phyloP scores from a whole-genome alignment of 1,284 basidiomycete genomes.

The Hymenochaete sp. region DNA sequence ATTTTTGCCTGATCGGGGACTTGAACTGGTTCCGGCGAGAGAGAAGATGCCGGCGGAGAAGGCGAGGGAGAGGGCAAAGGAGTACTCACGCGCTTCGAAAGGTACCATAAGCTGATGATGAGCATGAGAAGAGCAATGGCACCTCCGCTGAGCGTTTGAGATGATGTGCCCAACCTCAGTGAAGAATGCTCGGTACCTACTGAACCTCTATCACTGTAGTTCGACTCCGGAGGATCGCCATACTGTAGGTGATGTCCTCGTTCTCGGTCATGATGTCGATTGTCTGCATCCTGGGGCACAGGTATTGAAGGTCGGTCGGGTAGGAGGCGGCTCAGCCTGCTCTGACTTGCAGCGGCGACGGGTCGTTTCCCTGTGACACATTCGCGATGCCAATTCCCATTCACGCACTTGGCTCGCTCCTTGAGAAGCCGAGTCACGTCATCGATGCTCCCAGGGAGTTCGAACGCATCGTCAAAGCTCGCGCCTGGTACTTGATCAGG shows the following conservation, averaged over 20 bases:
- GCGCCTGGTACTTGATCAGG: conserved; percentile 5
- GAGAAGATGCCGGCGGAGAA: too few species aligned
- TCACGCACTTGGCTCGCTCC: background rate
- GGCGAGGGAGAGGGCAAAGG: too few species aligned
- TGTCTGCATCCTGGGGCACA: background rate
- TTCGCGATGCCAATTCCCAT: conserved; percentile 37
- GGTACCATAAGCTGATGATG: conserved; percentile 15
- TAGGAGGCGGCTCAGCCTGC: conserved; percentile 12
- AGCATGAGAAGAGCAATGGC: conserved; percentile 12
- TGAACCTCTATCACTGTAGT: conserved; percentile 4
- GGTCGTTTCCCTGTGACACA: conserved; percentile 55
- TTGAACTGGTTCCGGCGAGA: too few species aligned
- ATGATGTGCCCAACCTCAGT: background rate
- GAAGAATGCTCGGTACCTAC: background rate
- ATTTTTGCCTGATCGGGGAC: too few species aligned
- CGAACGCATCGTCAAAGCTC: conserved; percentile 17
- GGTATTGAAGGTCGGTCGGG: conserved; percentile 5
- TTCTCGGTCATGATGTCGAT: background rate
- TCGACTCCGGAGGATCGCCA: background rate
- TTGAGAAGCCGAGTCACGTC: conserved; percentile 27
- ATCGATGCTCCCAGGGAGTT: conserved; percentile 37
- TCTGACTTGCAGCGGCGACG: conserved; percentile 24
- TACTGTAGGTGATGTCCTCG: background rate
- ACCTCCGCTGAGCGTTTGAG: conserved; percentile 8
- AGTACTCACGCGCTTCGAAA: too few species aligned